A percentile compares a stretch with the other conserved stretches of the same genome.
Conservation (phyloP, 257 asterid genomes). For the Gentiana straminea region DNA sequence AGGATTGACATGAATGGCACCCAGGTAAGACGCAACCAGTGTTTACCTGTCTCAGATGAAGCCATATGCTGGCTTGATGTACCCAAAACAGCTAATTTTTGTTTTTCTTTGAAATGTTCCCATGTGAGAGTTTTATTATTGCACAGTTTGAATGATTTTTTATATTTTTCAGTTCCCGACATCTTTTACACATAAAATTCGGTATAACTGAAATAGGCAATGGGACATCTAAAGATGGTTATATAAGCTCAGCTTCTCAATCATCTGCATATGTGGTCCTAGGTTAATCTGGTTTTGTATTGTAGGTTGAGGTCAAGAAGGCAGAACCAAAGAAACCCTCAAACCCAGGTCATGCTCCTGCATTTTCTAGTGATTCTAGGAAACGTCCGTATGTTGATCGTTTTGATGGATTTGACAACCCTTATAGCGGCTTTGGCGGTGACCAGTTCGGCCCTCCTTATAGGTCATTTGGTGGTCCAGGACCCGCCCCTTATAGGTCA, state of each 20-base stretch:
- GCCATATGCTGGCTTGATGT: conserved; percentile 10
- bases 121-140: not conserved
- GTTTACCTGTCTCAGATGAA: conserved; percentile 5
- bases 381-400: conserved; percentile 58
- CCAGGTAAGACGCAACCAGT: conserved; percentile 42
- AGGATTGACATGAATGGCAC: conserved; percentile 92
- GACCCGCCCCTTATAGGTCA: conserved; percentile 64
- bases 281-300: conserved; percentile 94
- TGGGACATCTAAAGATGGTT: conserved; percentile 10
- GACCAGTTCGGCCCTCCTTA: conserved; percentile 65
- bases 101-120: not conserved
- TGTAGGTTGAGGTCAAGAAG: conserved; percentile 99
- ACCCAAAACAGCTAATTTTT: not conserved
- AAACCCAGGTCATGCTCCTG: conserved; percentile 72
- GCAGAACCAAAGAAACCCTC: conserved; percentile 99
- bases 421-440: conserved; percentile 62
- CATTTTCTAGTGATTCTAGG: conserved; percentile 92
- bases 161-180: not conserved
- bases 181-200: not conserved
- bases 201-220: not conserved
- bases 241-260: conserved; percentile 28
- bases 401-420: conserved; percentile 58
- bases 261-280: conserved; percentile 34
- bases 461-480: too few relatives aligned
- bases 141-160: not conserved